These are phyloP conservation scores for Kwoniella sp. DNA, from an alignment of 768 basidiomycete species.

Conservation along the genomic window DNA sequence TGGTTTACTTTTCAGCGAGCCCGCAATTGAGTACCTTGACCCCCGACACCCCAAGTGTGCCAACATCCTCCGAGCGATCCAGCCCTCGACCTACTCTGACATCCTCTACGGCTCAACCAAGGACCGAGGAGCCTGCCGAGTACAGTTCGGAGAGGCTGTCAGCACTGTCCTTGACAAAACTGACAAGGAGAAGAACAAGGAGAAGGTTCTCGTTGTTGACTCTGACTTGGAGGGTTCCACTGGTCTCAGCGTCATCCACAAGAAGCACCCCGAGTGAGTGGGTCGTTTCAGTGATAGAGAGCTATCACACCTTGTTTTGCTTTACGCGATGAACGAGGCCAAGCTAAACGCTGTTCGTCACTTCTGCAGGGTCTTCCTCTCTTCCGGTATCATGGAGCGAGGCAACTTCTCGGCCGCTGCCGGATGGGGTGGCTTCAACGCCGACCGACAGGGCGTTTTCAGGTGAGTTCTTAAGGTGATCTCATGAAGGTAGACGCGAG, in stretches of 20 bases:
- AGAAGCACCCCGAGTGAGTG: slow-evolving; percentile 87
- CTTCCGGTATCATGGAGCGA: slow-evolving; percentile 66
- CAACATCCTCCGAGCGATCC: slow-evolving; percentile 68
- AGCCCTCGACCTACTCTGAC: slow-evolving; percentile 64
- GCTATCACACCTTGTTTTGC: slow-evolving; percentile 4
- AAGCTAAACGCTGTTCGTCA: not conserved
- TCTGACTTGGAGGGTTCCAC: slow-evolving; percentile 88
- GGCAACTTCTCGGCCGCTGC: slow-evolving; percentile 82
- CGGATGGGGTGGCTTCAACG: slow-evolving; percentile 76
- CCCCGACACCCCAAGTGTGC: slow-evolving; percentile 65
- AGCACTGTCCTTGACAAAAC: slow-evolving; percentile 73
- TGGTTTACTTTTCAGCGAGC: slow-evolving; percentile 60
- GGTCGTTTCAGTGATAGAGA: slow-evolving; percentile 70
- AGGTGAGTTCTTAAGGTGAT: slow-evolving; percentile 4
- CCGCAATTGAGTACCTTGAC: slow-evolving; percentile 74
- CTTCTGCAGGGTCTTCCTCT: slow-evolving; percentile 26
- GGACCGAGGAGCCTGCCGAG: slow-evolving; percentile 77
- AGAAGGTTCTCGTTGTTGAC: slow-evolving; percentile 85
- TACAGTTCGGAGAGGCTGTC: slow-evolving; percentile 82
- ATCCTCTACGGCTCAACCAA: slow-evolving; percentile 71
- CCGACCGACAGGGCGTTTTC: slow-evolving; percentile 70
- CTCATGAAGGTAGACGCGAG: too few species aligned
- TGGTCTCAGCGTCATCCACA: slow-evolving; percentile 81
- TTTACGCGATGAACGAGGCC: not conserved
- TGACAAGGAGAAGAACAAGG: slow-evolving; percentile 72